Percentiles rank a stretch among this genome's conserved stretches.
These are phyloP conservation scores for Monosporozyma servazzii DNA, from an alignment of 805 yeast genomes.

Conservation along the genomic window DNA sequence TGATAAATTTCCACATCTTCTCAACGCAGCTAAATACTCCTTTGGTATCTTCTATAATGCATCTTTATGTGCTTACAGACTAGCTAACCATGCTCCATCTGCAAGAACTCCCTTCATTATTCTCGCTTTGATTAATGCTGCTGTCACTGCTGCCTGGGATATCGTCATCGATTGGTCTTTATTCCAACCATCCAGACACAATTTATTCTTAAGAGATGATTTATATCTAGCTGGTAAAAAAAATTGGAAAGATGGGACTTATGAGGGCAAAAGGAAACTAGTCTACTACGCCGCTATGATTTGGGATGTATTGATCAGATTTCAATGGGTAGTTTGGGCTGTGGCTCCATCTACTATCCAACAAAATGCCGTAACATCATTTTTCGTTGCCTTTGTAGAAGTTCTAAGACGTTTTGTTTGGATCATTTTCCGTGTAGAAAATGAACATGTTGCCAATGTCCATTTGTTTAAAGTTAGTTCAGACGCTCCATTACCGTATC, in stretches of 20 bases:
- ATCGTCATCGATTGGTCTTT: conserved; percentile 93
- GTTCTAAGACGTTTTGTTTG: conserved; percentile 75
- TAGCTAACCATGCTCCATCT: conserved; percentile 22
- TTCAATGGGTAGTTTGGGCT: conserved; percentile 89
- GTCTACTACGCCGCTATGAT: conserved; percentile 70
- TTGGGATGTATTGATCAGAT: conserved; percentile 63
- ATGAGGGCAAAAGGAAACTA: conserved; percentile 27
- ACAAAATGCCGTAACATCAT: conserved; percentile 82
- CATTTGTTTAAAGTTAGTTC: conserved; percentile 77
- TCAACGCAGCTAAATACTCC: conserved; percentile 73
- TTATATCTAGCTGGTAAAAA: conserved; percentile 46
- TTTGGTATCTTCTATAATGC: conserved; percentile 60
- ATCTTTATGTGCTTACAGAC: conserved; percentile 65
- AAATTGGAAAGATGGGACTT: conserved; percentile 29
- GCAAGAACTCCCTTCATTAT: conserved; percentile 55
- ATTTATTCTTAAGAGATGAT: conserved; percentile 59
- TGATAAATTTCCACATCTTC: conserved; percentile 93
- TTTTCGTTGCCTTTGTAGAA: conserved; percentile 76
- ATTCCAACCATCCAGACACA: conserved; percentile 49
- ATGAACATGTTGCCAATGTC: conserved; percentile 90
- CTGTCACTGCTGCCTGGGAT: conserved; percentile 75
- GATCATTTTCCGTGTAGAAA: conserved; percentile 89
- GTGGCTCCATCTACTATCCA: conserved; percentile 66
- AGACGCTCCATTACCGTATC: conserved; percentile 79
- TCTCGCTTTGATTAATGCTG: conserved; percentile 66